Conservation (phyloP, 257 asterid species). For the Verbascum thapsus region DNA sequence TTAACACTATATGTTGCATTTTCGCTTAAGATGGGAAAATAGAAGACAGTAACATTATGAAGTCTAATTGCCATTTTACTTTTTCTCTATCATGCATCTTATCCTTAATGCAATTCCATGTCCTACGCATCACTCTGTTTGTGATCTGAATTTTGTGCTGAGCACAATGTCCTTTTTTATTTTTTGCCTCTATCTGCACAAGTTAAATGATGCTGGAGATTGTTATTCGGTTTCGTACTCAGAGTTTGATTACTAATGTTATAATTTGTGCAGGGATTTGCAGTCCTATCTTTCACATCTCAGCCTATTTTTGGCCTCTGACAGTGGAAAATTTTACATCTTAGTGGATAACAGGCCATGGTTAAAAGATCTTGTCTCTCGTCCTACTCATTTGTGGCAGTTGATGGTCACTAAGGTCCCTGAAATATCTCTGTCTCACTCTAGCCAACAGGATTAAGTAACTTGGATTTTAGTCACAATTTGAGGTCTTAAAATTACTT, state of each 20-base stretch:
- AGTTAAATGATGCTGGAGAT: too few relatives aligned
- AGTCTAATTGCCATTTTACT: neutral
- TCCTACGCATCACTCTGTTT: neutral
- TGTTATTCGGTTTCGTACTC: conserved; percentile 3
- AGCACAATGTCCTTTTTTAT: too few relatives aligned
- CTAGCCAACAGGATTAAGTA: conserved; percentile 17
- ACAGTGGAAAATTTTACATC: conserved; percentile 72
- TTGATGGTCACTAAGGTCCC: conserved; percentile 96
- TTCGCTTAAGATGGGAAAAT: too few relatives aligned
- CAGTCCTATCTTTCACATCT: conserved; percentile 97
- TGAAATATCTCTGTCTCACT: conserved; percentile 26
- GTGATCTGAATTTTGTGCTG: conserved; percentile 13
- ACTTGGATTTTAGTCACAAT: conserved; percentile 3
- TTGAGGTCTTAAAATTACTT: conserved; percentile 18
- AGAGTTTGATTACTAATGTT: conserved; percentile 10
- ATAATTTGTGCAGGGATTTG: conserved; percentile 66
- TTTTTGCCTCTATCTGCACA: too few relatives aligned
- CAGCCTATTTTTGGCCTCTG: conserved; percentile 74
- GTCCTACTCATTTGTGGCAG: conserved; percentile 92
- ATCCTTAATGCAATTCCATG: neutral
- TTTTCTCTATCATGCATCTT: neutral
- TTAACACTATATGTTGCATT: too few relatives aligned
- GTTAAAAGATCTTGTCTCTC: conserved; percentile 77
- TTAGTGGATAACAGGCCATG: conserved; percentile 95
- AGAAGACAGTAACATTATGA: too few relatives aligned